Conservation (phyloP, 495 filamentous ascomycete genomes). For the Acidiella bohemica region DNA sequence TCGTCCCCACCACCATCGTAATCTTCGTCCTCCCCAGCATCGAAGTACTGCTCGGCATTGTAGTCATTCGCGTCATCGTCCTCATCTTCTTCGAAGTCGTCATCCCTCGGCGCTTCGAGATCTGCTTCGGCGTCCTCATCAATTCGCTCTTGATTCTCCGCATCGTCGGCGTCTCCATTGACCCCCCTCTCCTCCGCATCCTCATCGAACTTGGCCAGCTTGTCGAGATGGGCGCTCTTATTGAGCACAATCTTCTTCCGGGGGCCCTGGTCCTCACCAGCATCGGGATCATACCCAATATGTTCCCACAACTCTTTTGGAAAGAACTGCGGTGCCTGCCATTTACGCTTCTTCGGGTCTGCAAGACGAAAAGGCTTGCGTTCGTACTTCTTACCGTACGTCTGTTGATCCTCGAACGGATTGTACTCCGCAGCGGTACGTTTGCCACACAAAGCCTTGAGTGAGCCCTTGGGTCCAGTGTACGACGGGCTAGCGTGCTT, state of each 20-base stretch:
- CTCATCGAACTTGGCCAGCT: constrained; percentile 36
- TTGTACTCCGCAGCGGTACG: constrained; percentile 35
- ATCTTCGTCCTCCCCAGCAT: constrained; percentile 47
- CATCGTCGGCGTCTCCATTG: constrained; percentile 29
- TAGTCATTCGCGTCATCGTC: constrained; percentile 47
- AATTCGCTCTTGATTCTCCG: constrained; percentile 14
- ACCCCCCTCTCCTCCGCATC: constrained; percentile 25
- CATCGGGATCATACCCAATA: constrained; percentile 28
- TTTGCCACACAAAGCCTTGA: constrained; percentile 10
- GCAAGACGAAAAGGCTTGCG: constrained; percentile 14
- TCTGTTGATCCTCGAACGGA: constrained; percentile 47
- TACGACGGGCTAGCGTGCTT: constrained; percentile 46
- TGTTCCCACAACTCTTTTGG: constrained; percentile 39
- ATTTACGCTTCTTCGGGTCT: constrained; percentile 42
- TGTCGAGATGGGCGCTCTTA: constrained; percentile 15
- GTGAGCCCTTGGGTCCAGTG: constrained; percentile 30
- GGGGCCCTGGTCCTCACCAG: constrained; percentile 26
- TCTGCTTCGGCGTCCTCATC: constrained; percentile 28
- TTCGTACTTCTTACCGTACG: constrained; percentile 42
- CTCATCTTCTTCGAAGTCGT: constrained; percentile 36
- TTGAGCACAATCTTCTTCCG: constrained; percentile 20
- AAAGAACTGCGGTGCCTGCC: constrained; percentile 43
- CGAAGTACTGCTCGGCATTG: constrained; percentile 54
- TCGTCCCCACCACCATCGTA: constrained; percentile 38
- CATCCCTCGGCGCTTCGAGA: constrained; percentile 30